Evolutionary conservation across 106 monocot species (phyloP), one percentile per base, ranked within the genome.

Genomic region (Dendrobium catenatum): DNA sequence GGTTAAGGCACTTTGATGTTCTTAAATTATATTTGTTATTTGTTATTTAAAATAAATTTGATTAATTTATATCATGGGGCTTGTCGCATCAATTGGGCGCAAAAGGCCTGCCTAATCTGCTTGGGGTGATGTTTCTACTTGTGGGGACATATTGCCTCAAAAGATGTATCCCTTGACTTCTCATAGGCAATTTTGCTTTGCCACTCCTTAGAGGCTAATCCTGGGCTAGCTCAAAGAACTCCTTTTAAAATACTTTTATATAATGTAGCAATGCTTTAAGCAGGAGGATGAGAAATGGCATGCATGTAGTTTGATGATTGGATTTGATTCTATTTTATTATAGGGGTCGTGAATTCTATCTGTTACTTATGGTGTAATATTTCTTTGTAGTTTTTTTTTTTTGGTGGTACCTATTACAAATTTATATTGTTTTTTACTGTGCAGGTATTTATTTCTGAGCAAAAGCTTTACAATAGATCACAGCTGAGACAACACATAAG

Each of bases 371-470:
- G n/a, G 22, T 61, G 61, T 19, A 61, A 61, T 1, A 6, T 61
- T 66, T 66, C 6, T 26, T 26, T 51, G 2, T 51, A 13, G 51
- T 15, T 0, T 15, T 11, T 15, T 11, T 11, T 13, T 13, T 13
- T 6, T 47, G 47, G 26, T 26, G 26, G 48, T 6, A 61, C 61
- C 6, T n/a, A 61, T 66, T 66, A 66, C 26, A 66, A 33, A 16
- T 37, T 33, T 27, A 33, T 72, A 2, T 40, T 37, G 10, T 10
- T 29, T 29, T 72, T 16, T 4, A 27, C 40, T 72, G 72, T 75
- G 6, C 84, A 99, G 98, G 89, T 95, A 73, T 95, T 99, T 90
- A 91, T 99, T 77, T 87, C 93, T 59, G 98, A 99, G 83, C 98
- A 99, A 83, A 99, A 95, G 82, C 89, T 99, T 59, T 99, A 99